Evolutionary conservation across 1,284 basidiomycete genomes (phyloP), one percentile per base, ranked within the genome.

Genomic region (Boletellus sp.): DNA sequence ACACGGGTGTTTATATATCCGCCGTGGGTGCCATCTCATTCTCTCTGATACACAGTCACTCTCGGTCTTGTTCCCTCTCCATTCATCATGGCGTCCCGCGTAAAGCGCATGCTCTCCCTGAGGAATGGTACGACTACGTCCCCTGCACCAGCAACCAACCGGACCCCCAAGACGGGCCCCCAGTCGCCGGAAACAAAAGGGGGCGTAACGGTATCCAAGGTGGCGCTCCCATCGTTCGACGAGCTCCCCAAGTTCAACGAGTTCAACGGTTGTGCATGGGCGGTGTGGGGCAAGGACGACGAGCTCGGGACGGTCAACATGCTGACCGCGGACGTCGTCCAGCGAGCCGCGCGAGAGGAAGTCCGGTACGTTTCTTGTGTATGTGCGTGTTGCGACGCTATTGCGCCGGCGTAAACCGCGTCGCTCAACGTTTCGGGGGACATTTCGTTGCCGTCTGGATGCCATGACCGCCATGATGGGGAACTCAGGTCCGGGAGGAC

Each of bases 261-360:
- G 46, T 73, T 80, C 52, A 63, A 71, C 8, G 85, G 84, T 7
- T 86, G 83, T 56, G 86, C 86, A 1, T 89, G 87, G 87, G 74
- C 72, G 2, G 75, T 89, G 4, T 89, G 86, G 85, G 86, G 86
- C 21, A 67, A 74, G 38, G 78, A 82, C 18, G 87, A 89, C 58
- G 73, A 88, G 60, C 72, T 89, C 12, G 86, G 86, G 6, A 89
- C 85, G 3, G 71, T 89, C 46, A 89, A 89, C 64, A 56, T 89
- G 39, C 68, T 89, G 49, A 88, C 86, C 2, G 78, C 81, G 18
- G 76, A 80, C 10, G 75, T 86, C 8, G 83, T 89, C 15, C 73
- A 77, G 60, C 72, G 72, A 41, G 78, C 82, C 12, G 81, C 83
- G 18, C 65, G 71, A 47, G 81, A 84, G 57, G 84, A 88, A 62